Evolutionary conservation across 1,139 yeast species (phyloP).

Genomic region (Suhomyces coccinellae): DNA sequence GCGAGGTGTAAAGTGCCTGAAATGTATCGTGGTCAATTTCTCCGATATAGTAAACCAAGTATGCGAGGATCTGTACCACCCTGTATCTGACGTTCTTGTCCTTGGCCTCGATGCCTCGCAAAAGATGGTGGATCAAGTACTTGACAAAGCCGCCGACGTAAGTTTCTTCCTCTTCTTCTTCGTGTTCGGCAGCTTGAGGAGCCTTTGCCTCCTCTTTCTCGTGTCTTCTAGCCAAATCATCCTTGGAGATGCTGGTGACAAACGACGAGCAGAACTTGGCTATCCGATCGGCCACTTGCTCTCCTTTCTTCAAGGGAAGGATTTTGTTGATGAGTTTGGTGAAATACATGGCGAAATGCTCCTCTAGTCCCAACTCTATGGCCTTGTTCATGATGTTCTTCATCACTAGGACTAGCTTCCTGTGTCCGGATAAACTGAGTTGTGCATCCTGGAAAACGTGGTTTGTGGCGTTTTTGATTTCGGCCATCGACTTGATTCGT

Average conservation of each 20-base stretch:
- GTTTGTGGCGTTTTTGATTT: conserved; percentile 49
- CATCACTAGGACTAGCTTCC: conserved; percentile 67
- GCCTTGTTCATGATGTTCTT: conserved; percentile 61
- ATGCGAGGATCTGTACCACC: conserved; percentile 75
- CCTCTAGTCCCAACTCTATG: conserved; percentile 49
- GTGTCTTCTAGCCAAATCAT: conserved; percentile 20
- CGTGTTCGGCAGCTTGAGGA: conserved; percentile 6
- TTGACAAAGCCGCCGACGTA: conserved; percentile 56
- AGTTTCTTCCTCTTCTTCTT: conserved; percentile 33
- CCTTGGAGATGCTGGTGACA: conserved; percentile 50
- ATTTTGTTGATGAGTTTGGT: conserved; percentile 63
- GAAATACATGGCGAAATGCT: conserved; percentile 60
- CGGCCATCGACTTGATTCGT: conserved; percentile 26
- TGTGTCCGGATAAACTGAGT: conserved; percentile 67
- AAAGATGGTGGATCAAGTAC: conserved; percentile 60
- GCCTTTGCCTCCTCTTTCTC: conserved; percentile 12
- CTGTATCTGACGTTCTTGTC: conserved; percentile 79
- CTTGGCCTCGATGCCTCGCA: conserved; percentile 75
- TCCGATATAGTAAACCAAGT: conserved; percentile 68
- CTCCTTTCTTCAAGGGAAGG: conserved; percentile 68
- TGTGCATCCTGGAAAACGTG: conserved; percentile 85
- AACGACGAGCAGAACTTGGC: conserved; percentile 74
- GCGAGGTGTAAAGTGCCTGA: conserved; percentile 58
- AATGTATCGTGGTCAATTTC: conserved; percentile 77
- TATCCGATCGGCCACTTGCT: conserved; percentile 72